Conservation (phyloP, 2,329 filamentous ascomycete genomes). For the Teratosphaeria nubilosa region DNA sequence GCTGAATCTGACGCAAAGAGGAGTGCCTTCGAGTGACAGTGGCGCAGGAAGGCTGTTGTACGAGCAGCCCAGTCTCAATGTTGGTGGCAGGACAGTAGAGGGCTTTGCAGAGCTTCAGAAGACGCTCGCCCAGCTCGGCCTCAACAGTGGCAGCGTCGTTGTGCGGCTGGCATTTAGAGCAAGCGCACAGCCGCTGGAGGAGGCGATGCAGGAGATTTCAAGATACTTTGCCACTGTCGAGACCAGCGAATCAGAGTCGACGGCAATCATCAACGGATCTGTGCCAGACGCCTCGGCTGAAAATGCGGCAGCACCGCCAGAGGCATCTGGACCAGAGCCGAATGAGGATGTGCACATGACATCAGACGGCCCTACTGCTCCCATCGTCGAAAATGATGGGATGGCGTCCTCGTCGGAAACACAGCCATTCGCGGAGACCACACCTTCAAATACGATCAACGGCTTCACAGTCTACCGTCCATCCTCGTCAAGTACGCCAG, state of each 20-base stretch:
- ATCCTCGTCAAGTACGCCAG: conserved; percentile 62
- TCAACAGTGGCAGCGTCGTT: conserved; percentile 72
- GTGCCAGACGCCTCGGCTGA: conserved; percentile 14
- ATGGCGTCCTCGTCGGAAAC: conserved; percentile 20
- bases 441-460: conserved; percentile 13
- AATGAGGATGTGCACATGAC: conserved; percentile 15
- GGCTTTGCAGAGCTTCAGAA: conserved; percentile 78
- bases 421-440: conserved; percentile 8
- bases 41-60: conserved; percentile 71
- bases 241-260: background rate
- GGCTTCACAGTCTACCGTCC: conserved; percentile 56
- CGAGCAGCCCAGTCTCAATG: conserved; percentile 72
- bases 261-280: conserved; percentile 14
- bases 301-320: conserved; percentile 11
- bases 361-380: conserved; percentile 11
- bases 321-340: conserved; percentile 16
- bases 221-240: conserved; percentile 54
- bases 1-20: conserved; percentile 73
- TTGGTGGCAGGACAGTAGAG: conserved; percentile 70
- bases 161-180: conserved; percentile 67
- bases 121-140: conserved; percentile 74
- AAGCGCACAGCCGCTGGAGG: conserved; percentile 69
- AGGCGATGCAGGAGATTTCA: conserved; percentile 73
- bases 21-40: conserved; percentile 52
- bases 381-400: conserved; percentile 15